Base-by-base conservation (phyloP, 345 rosid species). In the Eucalyptus sp. region DNA sequence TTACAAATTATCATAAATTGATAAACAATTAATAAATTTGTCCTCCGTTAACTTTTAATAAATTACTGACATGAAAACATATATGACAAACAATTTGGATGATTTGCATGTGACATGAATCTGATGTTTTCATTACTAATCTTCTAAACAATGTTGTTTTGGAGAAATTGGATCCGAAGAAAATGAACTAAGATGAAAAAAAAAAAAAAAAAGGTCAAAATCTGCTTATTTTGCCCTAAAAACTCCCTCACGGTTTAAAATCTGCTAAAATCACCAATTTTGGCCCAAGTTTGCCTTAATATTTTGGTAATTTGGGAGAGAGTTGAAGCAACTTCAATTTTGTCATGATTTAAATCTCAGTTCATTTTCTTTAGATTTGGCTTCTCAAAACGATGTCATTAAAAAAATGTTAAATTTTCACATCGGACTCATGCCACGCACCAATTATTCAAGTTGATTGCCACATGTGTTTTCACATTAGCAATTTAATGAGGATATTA, bases 181-280 rank as follows among this genome's bases (percentile, higher is more conserved):
- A 56, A 24, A 22, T 56, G 29, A 24, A 56, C 12, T 10, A 10
- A 24, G 62, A 24, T 56, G 29, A 11, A 24, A 24, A 24, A 56
- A 56, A 1, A 56, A 56, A 1, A 56, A 0, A 22, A 54, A 24
- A 0, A 56, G 0, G 62, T 29, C 29, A 56, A 56, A 56, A 56
- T 56, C 1, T 24, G 29, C 62, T 56, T 22, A 56, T 56, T 20
- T 1, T 56, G 62, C 62, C 62, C 29, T 56, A 10, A 56, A 56
- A 56, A 56, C 6, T 56, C 62, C 3, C 29, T 56, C 62, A 56
- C 0, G 1, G 29, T 10, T 56, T 56, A 10, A 56, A 56, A 56
- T 56, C 62, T 6, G 0, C 3, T 56, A 56, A 49, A 10, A 24
- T 56, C 29, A 13, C 29, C 29, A 24, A 56, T 24, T 56, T 56